These are phyloP conservation scores for Paramecium primaurelia DNA, from an alignment of 73 alveolate species.

Conservation along the genomic window DNA sequence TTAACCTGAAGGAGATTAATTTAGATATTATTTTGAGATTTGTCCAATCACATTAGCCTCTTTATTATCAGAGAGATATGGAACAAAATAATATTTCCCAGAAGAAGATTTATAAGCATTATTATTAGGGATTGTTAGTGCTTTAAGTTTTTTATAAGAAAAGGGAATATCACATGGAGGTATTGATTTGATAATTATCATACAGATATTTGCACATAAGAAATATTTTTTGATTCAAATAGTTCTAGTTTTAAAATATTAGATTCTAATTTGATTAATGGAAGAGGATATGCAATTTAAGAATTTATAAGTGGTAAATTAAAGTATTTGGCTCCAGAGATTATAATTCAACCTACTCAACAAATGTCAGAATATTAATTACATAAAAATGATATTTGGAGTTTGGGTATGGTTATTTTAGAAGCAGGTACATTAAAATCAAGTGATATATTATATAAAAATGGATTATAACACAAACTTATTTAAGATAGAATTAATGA, in stretches of 20 bases:
- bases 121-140: neutral
- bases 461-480: neutral
- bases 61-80: neutral
- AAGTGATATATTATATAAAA: neutral
- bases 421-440: neutral
- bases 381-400: constrained; percentile 4
- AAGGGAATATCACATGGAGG: constrained; percentile 34
- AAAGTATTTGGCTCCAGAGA: neutral
- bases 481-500: neutral
- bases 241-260: neutral
- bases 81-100: constrained; percentile 9
- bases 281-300: neutral
- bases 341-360: neutral
- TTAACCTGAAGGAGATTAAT: neutral
- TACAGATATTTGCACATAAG: neutral
- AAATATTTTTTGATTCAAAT: neutral
- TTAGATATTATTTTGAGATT: constrained; percentile 16
- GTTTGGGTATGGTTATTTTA: constrained; percentile 13
- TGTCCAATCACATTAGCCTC: neutral
- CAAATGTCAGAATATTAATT: neutral
- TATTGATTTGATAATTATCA: neutral
- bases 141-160: constrained; percentile 1
- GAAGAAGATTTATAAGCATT: constrained; percentile 28
- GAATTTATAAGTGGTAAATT: neutral
- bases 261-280: constrained; percentile 33